Conservation (phyloP, 2,329 filamentous ascomycete genomes). For the Fusarium cicatricum region DNA sequence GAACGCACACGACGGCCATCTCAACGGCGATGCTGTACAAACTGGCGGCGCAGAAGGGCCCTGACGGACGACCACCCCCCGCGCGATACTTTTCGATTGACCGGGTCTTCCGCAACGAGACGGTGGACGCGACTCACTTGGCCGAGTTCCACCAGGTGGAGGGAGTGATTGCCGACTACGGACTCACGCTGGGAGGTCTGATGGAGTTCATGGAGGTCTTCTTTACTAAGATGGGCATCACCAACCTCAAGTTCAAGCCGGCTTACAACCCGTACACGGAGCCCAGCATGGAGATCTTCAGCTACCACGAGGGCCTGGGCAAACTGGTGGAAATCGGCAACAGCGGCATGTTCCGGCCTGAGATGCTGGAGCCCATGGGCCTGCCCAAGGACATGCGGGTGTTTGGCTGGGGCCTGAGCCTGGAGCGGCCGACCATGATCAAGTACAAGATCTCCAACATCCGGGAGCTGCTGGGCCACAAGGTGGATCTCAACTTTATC, state of each 20-base stretch:
- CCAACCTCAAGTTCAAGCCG: slow-evolving; percentile 89
- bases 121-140: slow-evolving; percentile 94
- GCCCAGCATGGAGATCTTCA: slow-evolving; percentile 98
- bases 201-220: slow-evolving; percentile 96
- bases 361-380: slow-evolving; percentile 97
- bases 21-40: slow-evolving; percentile 92
- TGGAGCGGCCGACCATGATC: slow-evolving; percentile 98
- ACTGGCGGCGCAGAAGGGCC: slow-evolving; percentile 82
- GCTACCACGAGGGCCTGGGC: slow-evolving; percentile 85
- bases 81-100: slow-evolving; percentile 99
- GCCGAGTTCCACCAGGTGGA: slow-evolving; percentile 99
- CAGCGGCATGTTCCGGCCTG: slow-evolving; percentile 97
- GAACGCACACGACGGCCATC: slow-evolving; percentile 95
- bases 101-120: slow-evolving; percentile 97
- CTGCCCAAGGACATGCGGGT: slow-evolving; percentile 90
- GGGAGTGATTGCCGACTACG: slow-evolving; percentile 97
- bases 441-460: slow-evolving; percentile 92
- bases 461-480: slow-evolving; percentile 90
- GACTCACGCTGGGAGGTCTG: slow-evolving; percentile 87
- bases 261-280: slow-evolving; percentile 97
- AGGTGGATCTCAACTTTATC: slow-evolving; percentile 93
- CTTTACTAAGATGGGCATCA: slow-evolving; percentile 95
- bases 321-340: slow-evolving; percentile 99
- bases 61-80: slow-evolving; percentile 68
- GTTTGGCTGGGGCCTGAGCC: slow-evolving; percentile 90